Evolutionary conservation across 2,329 filamentous ascomycete genomes (phyloP).

Genomic region (Cladobotryum protrusum): DNA sequence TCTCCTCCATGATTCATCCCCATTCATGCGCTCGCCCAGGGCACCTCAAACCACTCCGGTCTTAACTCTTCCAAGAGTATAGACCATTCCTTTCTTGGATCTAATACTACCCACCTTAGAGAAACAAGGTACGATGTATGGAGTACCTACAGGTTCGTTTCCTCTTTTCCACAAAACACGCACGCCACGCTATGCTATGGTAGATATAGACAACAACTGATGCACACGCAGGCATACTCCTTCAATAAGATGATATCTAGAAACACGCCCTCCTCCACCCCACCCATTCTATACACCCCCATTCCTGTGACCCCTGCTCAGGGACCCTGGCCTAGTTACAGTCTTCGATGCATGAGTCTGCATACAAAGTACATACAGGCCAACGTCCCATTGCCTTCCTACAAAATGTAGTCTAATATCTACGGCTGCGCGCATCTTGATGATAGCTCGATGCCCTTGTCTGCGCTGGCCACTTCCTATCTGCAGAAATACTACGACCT

Average conservation of each 20-base stretch:
- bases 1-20: constrained; percentile 9
- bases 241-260: neutral
- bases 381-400: constrained; percentile 12
- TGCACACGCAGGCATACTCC: constrained; percentile 3
- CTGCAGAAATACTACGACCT: constrained; percentile 11
- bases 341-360: constrained; percentile 11
- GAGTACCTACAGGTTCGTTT: neutral
- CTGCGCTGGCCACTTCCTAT: constrained; percentile 8
- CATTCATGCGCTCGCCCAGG: neutral
- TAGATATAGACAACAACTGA: constrained; percentile 6
- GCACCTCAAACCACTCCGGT: constrained; percentile 4
- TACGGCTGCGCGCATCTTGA: constrained; percentile 8
- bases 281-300: too few relatives aligned
- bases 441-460: constrained; percentile 11
- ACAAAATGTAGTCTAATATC: constrained; percentile 5
- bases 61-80: neutral
- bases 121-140: neutral
- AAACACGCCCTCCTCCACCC: constrained; percentile 4
- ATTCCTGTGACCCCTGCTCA: constrained; percentile 5
- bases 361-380: constrained; percentile 5
- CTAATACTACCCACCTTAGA: constrained; percentile 9
- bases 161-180: constrained; percentile 5
- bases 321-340: constrained; percentile 8
- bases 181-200: constrained; percentile 1
- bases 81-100: constrained; percentile 10